Evolutionary conservation across 2,329 filamentous ascomycete genomes (phyloP), one percentile per base, ranked within the genome.

Genomic region (Elsinoe arachidis): DNA sequence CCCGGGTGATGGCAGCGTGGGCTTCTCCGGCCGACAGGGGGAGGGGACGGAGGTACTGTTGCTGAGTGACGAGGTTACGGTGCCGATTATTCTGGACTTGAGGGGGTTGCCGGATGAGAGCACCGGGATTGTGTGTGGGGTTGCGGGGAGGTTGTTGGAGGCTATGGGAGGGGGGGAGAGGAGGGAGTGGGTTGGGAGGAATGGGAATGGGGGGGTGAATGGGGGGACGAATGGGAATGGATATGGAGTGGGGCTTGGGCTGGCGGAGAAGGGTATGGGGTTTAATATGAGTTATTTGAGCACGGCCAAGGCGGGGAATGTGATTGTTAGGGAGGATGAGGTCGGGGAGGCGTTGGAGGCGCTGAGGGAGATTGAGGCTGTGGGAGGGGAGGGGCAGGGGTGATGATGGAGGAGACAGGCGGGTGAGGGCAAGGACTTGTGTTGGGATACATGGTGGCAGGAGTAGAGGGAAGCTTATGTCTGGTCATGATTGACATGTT

Each of bases 41-140:
- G 33, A 14, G n/a, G 66, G 66, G 12, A 70, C 70, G 17, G 85
- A 87, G 64, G 81, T 89, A 0, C 75, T 97, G 1, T 81, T 96
- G 0, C 90, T 81, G 85, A 60, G 88, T 82, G 47, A 84, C 84
- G 62, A 83, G 82, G 59, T 78, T 91, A 34, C 69, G 34, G 83
- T 95, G 1, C 90, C 93, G 1, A 93, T 99, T 64, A 92, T 90
- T 59, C 79, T 99, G 2, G 90, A 97, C 65, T 78, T 99, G 23
- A 83, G 82, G 17, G 83, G 83, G 41, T 75, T 97, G 39, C 88
- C 92, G 0, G 79, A 92, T 41, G 90, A 96, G 70, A 90, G 90
- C 6, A 95, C 91, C 0, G 92, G 92, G 19, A 96, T 99, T 58
- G 90, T 99, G 2, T 96, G 91, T 64, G 92, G 93, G 26, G 89